Evolutionary conservation across 2,329 filamentous ascomycete genomes (phyloP).

Genomic region (Xylariaceae sp.): DNA sequence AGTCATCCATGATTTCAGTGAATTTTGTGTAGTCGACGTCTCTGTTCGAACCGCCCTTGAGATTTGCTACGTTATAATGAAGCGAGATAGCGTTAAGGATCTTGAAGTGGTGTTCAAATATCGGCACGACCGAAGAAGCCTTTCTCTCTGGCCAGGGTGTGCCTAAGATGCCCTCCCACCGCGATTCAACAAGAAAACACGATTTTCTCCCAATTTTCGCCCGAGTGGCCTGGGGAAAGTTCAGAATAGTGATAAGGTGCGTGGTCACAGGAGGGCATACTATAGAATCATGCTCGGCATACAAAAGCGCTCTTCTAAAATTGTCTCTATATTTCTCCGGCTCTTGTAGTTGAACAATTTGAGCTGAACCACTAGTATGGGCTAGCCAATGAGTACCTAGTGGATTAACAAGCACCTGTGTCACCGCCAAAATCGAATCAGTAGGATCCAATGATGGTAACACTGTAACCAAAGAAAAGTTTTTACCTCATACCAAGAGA

Average conservation of each 20-base stretch:
- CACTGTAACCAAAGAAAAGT: not conserved
- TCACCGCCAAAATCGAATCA: not conserved
- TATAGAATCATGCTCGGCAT: not conserved
- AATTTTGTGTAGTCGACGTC: not conserved
- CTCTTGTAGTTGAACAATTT: not conserved
- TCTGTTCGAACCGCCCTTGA: not conserved
- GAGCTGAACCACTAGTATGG: not conserved
- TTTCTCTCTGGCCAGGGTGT: not conserved
- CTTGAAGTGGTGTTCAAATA: not conserved
- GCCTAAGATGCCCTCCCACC: not conserved
- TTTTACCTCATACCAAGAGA: not conserved
- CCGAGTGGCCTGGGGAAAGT: not conserved
- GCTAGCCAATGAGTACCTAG: not conserved
- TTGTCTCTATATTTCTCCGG: not conserved
- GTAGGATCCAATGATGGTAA: no score
- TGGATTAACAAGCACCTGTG: not conserved
- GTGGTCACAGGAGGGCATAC: not conserved
- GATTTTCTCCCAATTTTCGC: not conserved
- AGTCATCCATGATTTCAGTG: not conserved
- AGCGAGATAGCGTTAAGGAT: not conserved
- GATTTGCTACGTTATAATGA: not conserved
- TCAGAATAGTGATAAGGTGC: not conserved
- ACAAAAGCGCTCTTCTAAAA: not conserved
- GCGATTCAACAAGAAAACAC: not conserved
- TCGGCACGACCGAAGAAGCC: not conserved